Base-by-base conservation (phyloP, 176 grass and related monocot species). In the Carex littledalei region DNA sequence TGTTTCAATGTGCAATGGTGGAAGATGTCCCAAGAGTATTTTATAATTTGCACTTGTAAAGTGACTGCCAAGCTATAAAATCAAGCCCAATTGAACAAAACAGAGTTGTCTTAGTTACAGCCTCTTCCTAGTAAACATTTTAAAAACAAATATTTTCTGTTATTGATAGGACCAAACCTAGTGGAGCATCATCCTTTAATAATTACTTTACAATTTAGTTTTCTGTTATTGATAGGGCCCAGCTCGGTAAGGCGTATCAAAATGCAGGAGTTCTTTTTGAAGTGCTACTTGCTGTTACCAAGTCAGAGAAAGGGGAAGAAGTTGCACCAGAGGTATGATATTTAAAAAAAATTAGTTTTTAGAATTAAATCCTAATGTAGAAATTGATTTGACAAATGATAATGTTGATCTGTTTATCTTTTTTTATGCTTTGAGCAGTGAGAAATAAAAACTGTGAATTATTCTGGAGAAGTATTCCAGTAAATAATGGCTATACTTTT, bases 271-370 rank as follows among this genome's bases (percentile, higher is more conserved):
- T 98, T 65, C 93, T 98, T 55, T 95, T 95, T 7, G 93, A 98
- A 89, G 96, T 95, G 64, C 93, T 98, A 68, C 94, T 91, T 22
- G 91, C 96, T 3, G 90, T 98, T 80, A 95, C 94, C 78, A 94
- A 98, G 84, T 93, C 92, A 39, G 96, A 98, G 85, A 94, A 98
- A 84, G 96, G 94, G 8, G 96, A 95, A 87, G 89, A 98, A 90
- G 88, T 98, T 41, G 92, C 92, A 31, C 92, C 88, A 0, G 93
- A 95, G 88, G 95, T 98, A 78, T 78, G 74, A 78, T 5, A 32
- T 55, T 34, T 71, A 34, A 56, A 34, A 34, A 54, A 52, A 8
- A 34, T 49, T 78, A 17, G 21, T 56, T 55, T 56, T 78, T 14
- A 5, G 14, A 78, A 55, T 13, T 56, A 78, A 76, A 78, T 17